phyloP scores from a whole-genome alignment of 306 rosid genomes.

The Pyrus bretschneideri region DNA sequence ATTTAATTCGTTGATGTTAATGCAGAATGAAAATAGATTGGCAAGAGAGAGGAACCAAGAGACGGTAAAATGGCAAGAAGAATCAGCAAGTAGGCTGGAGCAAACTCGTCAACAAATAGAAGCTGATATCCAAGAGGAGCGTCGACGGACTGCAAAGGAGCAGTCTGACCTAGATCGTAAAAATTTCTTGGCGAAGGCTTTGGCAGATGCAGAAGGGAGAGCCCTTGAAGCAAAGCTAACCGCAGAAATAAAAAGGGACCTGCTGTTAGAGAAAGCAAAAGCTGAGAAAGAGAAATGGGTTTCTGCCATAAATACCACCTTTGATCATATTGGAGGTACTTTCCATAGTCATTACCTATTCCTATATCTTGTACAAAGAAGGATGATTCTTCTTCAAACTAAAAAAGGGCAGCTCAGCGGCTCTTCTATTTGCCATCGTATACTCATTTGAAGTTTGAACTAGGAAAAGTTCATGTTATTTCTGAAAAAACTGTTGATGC shows the following conservation, averaged over 20 bases:
- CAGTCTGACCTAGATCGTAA: constrained; percentile 93
- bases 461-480: background rate
- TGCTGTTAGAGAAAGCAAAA: constrained; percentile 71
- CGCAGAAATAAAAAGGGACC: constrained; percentile 86
- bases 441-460: background rate
- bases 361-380: background rate
- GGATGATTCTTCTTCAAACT: background rate
- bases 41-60: constrained; percentile 89
- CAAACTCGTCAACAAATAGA: constrained; percentile 89
- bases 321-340: constrained; percentile 96
- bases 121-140: constrained; percentile 90
- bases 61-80: constrained; percentile 89
- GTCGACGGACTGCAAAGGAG: constrained; percentile 85
- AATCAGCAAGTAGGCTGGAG: constrained; percentile 86
- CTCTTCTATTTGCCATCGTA: background rate
- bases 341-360: background rate
- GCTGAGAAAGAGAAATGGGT: constrained; percentile 96
- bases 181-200: constrained; percentile 76
- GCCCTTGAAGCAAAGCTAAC: constrained; percentile 85
- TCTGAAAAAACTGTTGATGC: background rate
- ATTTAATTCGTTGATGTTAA: background rate
- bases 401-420: background rate
- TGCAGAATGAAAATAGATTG: constrained; percentile 79
- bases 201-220: constrained; percentile 95
- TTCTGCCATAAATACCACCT: constrained; percentile 91